A percentile compares a stretch with the other conserved stretches of the same genome.
These are phyloP conservation scores for Alternaria infectoria DNA, from an alignment of 2,329 filamentous ascomycete species.

Conservation along the genomic window DNA sequence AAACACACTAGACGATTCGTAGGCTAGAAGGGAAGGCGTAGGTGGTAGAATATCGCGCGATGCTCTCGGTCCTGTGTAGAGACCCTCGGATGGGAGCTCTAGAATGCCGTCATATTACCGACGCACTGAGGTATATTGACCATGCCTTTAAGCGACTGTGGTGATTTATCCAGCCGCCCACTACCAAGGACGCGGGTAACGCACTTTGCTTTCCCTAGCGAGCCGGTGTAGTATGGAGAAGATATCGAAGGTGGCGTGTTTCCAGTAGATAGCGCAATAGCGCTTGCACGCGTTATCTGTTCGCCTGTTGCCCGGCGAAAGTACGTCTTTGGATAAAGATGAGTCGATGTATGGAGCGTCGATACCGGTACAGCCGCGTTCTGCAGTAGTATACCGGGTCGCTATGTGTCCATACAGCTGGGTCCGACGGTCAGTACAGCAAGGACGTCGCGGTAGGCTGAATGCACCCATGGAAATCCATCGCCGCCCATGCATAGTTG, in stretches of 20 bases:
- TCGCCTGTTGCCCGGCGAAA: slow-evolving; percentile 8
- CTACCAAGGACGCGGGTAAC: slow-evolving; percentile 14
- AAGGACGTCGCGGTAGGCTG: slow-evolving; percentile 31
- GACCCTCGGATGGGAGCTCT: slow-evolving; percentile 2
- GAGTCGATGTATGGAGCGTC: not conserved
- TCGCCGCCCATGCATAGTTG: slow-evolving; percentile 29
- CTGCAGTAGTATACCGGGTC: slow-evolving; percentile 32
- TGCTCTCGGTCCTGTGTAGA: not conserved
- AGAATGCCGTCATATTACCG: slow-evolving; percentile 7
- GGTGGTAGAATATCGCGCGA: not conserved
- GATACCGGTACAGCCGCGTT: slow-evolving; percentile 18
- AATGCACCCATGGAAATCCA: slow-evolving; percentile 33
- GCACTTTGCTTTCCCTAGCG: slow-evolving; percentile 10
- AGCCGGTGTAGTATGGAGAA: slow-evolving; percentile 9
- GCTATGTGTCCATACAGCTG: slow-evolving; percentile 28
- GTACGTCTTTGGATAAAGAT: slow-evolving; percentile 11
- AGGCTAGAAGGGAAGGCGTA: slow-evolving; percentile 1
- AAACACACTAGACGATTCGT: not conserved
- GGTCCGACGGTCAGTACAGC: slow-evolving; percentile 22
- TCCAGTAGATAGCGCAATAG: slow-evolving; percentile 3
- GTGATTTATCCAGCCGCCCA: slow-evolving; percentile 32
- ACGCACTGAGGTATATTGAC: slow-evolving; percentile 15
- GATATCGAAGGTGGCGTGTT: slow-evolving; percentile 18
- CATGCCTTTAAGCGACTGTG: slow-evolving; percentile 1
- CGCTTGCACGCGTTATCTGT: not conserved